Evolutionary conservation across 2,329 filamentous ascomycete genomes (phyloP), one percentile per base, ranked within the genome.

Genomic region (Epichloe glyceriae): DNA sequence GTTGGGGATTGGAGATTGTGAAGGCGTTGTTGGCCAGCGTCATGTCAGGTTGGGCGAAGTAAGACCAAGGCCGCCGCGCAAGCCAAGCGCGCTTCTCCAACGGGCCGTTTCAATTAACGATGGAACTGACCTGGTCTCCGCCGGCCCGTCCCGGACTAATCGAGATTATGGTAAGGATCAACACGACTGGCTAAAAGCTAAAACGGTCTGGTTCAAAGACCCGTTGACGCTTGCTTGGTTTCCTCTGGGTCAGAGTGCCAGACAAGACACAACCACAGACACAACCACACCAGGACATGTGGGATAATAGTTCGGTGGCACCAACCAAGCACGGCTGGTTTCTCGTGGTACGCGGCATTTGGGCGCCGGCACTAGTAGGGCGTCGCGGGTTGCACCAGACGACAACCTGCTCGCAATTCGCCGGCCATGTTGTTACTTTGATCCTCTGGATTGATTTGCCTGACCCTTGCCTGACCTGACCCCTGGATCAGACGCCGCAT

Each of bases 131-230:
- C n/a, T 7, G 40, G 40, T 42, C 20, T 43, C 45, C 45, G 46
- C 46, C 50, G 50, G 50, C 30, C 50, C 50, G 50, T 51, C 50
- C 50, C 50, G 50, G 34, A 41, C 46, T 47, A 26, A 37, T 43
- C 37, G 49, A 41, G 47, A 44, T 30, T 10, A 30, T 38, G 40
- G 40, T 49, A 38, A 49, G 47, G 47, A 30, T 30, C 30, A 30
- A 44, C 40, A 34, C 20, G 33, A 22, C 33, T 44, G 11, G 47
- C 47, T 34, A 30, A 35, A 49, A 42, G 8, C 30, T 30, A 30
- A 30, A 30, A 30, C 30, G 30, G 30, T 30, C 30, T 30, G 30
- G 30, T 10, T 30, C 4, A 11, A 30, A 30, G 30, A 30, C 30
- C 30, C 30, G 30, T 30, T 30, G 10, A 30, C 30, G 30, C 10